Evolutionary conservation across 768 basidiomycete genomes (phyloP), one percentile per base, ranked within the genome.

Genomic region (Termitomyces eurrhizus): DNA sequence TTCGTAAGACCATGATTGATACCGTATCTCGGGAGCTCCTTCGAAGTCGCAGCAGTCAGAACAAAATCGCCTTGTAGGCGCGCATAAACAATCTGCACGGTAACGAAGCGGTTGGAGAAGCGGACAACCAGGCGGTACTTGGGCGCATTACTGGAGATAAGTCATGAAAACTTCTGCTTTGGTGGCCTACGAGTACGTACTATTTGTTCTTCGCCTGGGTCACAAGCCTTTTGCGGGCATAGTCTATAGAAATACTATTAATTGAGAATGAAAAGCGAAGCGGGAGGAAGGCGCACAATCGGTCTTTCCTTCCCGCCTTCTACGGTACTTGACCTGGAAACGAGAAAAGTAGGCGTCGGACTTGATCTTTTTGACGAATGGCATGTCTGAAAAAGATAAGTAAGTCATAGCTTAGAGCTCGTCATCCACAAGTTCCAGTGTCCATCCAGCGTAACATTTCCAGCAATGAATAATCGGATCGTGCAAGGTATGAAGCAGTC

Each of bases 141-240:
- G 58, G 95, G 95, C 42, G 94, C 93, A 69, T 96, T 96, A 81
- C 90, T 92, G 54, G 58, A 18, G 8, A 53, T 18, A 5, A 5
- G 8, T 42, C n/a, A 58, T 4, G 21, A 42, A 18, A 55, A 11
- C 9, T 24, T 29, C 16, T 0, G 13, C 37, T 14, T 29, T 12
- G 8, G 9, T 41, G 29, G 29, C 14, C 24, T 7, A 0, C 11
- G 11, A 16, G 50, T 3, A 76, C 86, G 37, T 73, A 90, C 89
- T 97, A 98, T 83, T 98, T 98, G 88, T 98, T 98, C 85, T 99
- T 99, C 61, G 97, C 95, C 84, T 99, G 97, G 61, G 92, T 87
- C 66, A 98, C 87, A 58, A 99, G 86, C 67, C 95, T 89, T 81
- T 98, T 97, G 68, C 97, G 92, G 65, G 97, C 97, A 70, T 98